Evolutionary conservation across 805 yeast species (phyloP).

Genomic region (Candida manassasensis): DNA sequence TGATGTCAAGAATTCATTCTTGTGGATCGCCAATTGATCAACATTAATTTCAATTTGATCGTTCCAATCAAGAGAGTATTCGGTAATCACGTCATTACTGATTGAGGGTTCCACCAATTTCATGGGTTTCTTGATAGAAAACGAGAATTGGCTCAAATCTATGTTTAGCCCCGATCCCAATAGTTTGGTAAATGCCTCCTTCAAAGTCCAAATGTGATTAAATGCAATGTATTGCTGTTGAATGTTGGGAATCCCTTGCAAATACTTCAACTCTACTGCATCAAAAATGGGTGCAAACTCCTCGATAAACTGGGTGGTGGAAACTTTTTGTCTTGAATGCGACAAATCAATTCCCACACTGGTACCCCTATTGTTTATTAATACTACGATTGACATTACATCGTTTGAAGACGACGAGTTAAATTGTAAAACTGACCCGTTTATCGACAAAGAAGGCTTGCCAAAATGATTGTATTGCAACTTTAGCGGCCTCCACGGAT

Average conservation of each 20-base stretch:
- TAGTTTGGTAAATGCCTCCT: conserved; percentile 69
- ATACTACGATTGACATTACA: conserved; percentile 43
- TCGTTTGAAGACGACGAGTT: conserved; percentile 59
- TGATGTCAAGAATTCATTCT: conserved; percentile 4
- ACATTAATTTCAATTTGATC: conserved; percentile 7
- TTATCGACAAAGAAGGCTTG: conserved; percentile 44
- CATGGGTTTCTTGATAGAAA: conserved; percentile 8
- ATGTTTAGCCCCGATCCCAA: conserved; percentile 53
- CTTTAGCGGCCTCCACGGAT: conserved; percentile 19
- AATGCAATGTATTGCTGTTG: conserved; percentile 29
- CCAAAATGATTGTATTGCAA: conserved; percentile 43
- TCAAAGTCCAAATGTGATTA: conserved; percentile 71
- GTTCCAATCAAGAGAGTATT: neutral
- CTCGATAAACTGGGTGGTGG: conserved; percentile 23
- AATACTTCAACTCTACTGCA: conserved; percentile 24
- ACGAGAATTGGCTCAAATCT: conserved; percentile 17
- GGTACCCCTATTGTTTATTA: conserved; percentile 12
- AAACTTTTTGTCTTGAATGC: conserved; percentile 25
- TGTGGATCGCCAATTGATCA: conserved; percentile 2
- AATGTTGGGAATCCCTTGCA: conserved; percentile 17
- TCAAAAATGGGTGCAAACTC: conserved; percentile 43
- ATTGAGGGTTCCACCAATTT: neutral
- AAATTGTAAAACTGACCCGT: conserved; percentile 31
- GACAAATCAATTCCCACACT: conserved; percentile 37
- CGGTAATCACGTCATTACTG: conserved; percentile 1